These are phyloP conservation scores for Vitis hybrid DNA, from an alignment of 177 flowering plant genomes.

Conservation along the genomic window DNA sequence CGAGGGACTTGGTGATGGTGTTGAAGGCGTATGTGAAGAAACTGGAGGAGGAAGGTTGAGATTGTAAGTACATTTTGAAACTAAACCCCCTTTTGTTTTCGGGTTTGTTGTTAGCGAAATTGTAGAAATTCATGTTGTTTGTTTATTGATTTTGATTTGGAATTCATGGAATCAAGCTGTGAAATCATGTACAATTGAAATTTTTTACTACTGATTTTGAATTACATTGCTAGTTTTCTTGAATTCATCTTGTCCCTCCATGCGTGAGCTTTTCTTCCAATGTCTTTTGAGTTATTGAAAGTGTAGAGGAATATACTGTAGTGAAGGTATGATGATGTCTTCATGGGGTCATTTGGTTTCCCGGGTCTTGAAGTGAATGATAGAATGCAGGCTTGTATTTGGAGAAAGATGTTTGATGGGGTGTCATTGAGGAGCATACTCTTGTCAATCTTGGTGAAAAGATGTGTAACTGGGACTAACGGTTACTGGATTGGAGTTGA, in stretches of 20 bases:
- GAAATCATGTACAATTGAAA: not conserved
- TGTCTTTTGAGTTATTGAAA: too few species aligned
- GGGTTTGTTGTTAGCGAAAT: constrained; percentile 1
- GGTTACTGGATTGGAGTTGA: not conserved
- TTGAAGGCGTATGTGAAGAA: constrained; percentile 86
- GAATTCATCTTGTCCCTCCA: too few species aligned
- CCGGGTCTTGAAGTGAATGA: not conserved
- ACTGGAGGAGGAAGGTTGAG: constrained; percentile 60
- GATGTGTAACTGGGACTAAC: too few species aligned
- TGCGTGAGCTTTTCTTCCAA: too few species aligned
- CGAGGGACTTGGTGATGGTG: constrained; percentile 76
- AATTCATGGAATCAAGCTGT: not conserved
- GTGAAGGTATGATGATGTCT: too few species aligned
- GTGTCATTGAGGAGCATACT: not conserved
- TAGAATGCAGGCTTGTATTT: not conserved
- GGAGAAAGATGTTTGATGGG: too few species aligned
- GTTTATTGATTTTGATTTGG: not conserved
- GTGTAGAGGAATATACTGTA: too few species aligned
- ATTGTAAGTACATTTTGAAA: not conserved
- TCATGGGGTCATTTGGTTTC: not conserved
- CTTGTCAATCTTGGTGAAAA: not conserved
- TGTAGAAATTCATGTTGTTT: not conserved
- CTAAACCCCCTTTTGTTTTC: constrained; percentile 2
- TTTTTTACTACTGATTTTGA: not conserved
- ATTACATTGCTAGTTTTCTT: not conserved